A percentile compares a stretch with the other conserved stretches of the same genome.
Conservation (phyloP, 371 early-diverging fungal species). For the Lichtheimia ornata region DNA sequence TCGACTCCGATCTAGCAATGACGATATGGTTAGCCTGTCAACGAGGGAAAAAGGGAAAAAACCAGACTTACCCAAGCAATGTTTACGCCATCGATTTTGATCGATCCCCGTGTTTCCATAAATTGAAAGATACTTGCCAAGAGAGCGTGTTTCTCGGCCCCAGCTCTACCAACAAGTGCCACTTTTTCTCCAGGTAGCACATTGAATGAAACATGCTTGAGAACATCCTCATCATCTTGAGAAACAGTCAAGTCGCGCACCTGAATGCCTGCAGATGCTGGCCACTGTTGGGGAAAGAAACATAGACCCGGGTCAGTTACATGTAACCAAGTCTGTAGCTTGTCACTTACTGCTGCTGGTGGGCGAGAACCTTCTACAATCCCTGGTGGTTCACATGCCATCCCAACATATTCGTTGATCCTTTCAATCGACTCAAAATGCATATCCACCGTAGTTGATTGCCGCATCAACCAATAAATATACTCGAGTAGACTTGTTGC, state of each 20-base stretch:
- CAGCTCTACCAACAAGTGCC: conserved; percentile 76
- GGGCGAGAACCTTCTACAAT: conserved; percentile 55
- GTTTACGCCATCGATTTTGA: conserved; percentile 78
- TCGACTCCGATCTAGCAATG: conserved; percentile 58
- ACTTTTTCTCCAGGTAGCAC: conserved; percentile 67
- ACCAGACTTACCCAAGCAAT: conserved; percentile 53
- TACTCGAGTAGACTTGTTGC: conserved; percentile 62
- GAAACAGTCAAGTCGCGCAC: conserved; percentile 57
- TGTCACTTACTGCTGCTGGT: conserved; percentile 52
- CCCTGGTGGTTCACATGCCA: conserved; percentile 75
- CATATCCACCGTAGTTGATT: conserved; percentile 82
- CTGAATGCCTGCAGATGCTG: conserved; percentile 66
- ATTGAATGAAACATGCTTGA: conserved; percentile 60
- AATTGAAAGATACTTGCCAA: conserved; percentile 76
- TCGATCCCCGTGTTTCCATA: conserved; percentile 73
- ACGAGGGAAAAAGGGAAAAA: background rate
- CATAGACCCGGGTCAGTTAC: background rate
- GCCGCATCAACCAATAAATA: conserved; percentile 78
- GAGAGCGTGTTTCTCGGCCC: conserved; percentile 74
- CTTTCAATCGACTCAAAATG: conserved; percentile 86
- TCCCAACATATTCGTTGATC: conserved; percentile 69
- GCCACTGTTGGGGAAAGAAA: conserved; percentile 62
- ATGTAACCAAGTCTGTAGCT: background rate
- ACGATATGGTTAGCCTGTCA: background rate
- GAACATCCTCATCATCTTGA: conserved; percentile 57